A percentile compares a stretch with the other conserved stretches of the same genome.
These are phyloP conservation scores for Claviceps arundinis DNA, from an alignment of 2,329 filamentous ascomycete genomes.

Conservation along the genomic window DNA sequence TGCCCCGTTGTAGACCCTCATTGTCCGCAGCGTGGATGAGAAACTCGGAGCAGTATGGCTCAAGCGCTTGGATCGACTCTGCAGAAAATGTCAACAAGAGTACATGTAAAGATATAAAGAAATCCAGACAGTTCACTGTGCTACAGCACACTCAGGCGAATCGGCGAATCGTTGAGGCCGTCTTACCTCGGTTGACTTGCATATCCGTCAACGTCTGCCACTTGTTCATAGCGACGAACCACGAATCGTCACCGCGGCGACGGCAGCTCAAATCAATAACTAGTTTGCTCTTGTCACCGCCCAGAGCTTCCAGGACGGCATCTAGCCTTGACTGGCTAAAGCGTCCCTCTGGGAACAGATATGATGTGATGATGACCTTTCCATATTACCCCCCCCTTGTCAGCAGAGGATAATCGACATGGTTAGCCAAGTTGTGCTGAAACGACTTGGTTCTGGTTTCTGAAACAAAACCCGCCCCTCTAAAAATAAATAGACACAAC, in stretches of 20 bases:
- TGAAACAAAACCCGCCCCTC: not conserved
- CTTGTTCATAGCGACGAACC: constrained; percentile 98
- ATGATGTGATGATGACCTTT: constrained; percentile 95
- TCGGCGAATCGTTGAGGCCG: not conserved
- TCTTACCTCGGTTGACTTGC: constrained; percentile 72
- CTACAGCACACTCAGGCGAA: not conserved
- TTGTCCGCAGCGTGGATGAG: constrained; percentile 95
- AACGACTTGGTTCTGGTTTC: not conserved
- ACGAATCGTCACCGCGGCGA: constrained; percentile 53
- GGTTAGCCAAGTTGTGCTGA: not conserved
- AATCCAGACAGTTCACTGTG: not conserved
- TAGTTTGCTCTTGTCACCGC: constrained; percentile 62
- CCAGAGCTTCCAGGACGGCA: constrained; percentile 58
- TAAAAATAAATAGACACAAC: not conserved
- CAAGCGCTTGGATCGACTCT: constrained; percentile 71
- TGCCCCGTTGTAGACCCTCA: constrained; percentile 81
- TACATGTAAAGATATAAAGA: not conserved
- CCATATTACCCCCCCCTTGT: not conserved
- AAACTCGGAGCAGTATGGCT: constrained; percentile 92
- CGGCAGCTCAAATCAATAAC: constrained; percentile 94
- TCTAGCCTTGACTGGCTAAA: constrained; percentile 71
- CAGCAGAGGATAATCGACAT: not conserved
- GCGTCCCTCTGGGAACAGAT: constrained; percentile 70
- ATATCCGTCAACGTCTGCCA: constrained; percentile 98
- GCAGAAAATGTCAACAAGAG: constrained; percentile 1